A percentile compares a stretch with the other conserved stretches of the same genome.
Conservation (phyloP, 1,284 basidiomycete genomes). For the Ceratobasidium sp. region DNA sequence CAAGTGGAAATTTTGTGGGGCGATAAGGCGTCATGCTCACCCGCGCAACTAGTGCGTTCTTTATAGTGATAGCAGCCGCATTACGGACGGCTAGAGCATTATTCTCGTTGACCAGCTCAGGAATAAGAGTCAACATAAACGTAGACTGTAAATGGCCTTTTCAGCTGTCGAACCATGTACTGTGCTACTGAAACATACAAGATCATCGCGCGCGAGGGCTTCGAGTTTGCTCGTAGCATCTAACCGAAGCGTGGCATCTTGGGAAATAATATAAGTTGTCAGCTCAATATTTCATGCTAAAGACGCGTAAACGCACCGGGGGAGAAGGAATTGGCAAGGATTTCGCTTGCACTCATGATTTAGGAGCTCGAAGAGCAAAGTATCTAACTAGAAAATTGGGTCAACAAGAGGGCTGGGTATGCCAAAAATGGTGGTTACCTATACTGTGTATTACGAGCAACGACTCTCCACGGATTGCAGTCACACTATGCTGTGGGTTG, state of each 20-base stretch:
- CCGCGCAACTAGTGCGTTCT: slow-evolving; percentile 91
- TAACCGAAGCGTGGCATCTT: slow-evolving; percentile 86
- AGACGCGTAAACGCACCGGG: slow-evolving; percentile 64
- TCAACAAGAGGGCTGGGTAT: background rate
- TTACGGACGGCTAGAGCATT: slow-evolving; percentile 83
- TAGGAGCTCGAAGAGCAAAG: slow-evolving; percentile 21
- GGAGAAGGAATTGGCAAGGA: slow-evolving; percentile 89
- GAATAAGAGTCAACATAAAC: slow-evolving; percentile 87
- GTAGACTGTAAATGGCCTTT: slow-evolving; percentile 49
- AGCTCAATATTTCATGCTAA: slow-evolving; percentile 45
- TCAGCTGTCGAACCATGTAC: slow-evolving; percentile 40
- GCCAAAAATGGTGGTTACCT: background rate
- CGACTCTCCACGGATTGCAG: slow-evolving; percentile 12
- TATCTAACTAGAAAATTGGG: slow-evolving; percentile 10
- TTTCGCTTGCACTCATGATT: slow-evolving; percentile 87
- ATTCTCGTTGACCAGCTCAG: slow-evolving; percentile 79
- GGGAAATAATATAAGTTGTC: slow-evolving; percentile 44
- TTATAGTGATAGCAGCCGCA: slow-evolving; percentile 94
- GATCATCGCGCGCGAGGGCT: slow-evolving; percentile 83
- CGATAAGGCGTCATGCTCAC: slow-evolving; percentile 59
- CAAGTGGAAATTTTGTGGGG: slow-evolving; percentile 39
- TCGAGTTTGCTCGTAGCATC: slow-evolving; percentile 89
- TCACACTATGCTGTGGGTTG: slow-evolving; percentile 13
- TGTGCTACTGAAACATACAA: slow-evolving; percentile 59
- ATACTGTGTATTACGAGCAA: slow-evolving; percentile 14